Percentiles rank a stretch among this genome's conserved stretches.
Conservation (phyloP, 805 yeast species). For the Cyberlindnera mycetangii region DNA sequence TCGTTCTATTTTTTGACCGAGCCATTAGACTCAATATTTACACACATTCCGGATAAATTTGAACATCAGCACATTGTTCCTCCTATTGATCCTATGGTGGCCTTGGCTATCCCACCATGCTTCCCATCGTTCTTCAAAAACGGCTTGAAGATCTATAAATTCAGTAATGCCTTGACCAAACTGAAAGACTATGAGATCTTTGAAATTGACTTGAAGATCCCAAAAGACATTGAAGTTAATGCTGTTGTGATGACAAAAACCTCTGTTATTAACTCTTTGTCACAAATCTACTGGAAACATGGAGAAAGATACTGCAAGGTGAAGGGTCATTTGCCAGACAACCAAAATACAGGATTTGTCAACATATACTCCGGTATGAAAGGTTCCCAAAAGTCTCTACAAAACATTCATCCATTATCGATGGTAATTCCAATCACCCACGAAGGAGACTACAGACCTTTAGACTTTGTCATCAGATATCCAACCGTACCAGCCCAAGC, state of each 20-base stretch:
- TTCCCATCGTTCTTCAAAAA: slow-evolving; percentile 75
- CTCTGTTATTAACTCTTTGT: slow-evolving; percentile 49
- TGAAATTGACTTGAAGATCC: slow-evolving; percentile 74
- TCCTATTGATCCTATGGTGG: slow-evolving; percentile 73
- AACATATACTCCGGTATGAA: slow-evolving; percentile 70
- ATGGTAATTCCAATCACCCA: slow-evolving; percentile 75
- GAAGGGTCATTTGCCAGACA: slow-evolving; percentile 76
- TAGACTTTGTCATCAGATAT: slow-evolving; percentile 67
- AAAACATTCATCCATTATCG: slow-evolving; percentile 64
- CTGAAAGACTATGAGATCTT: slow-evolving; percentile 72
- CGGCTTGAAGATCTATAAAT: slow-evolving; percentile 58
- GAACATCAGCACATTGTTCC: slow-evolving; percentile 86
- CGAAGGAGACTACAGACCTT: slow-evolving; percentile 56
- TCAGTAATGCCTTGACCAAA: slow-evolving; percentile 72
- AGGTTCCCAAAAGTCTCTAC: slow-evolving; percentile 54
- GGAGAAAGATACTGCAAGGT: slow-evolving; percentile 65
- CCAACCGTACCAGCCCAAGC: slow-evolving; percentile 68
- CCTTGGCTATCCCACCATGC: slow-evolving; percentile 80
- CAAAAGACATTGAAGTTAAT: slow-evolving; percentile 64
- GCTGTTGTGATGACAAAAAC: slow-evolving; percentile 51
- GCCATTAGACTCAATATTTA: slow-evolving; percentile 72
- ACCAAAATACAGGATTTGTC: slow-evolving; percentile 65
- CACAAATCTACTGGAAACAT: slow-evolving; percentile 76
- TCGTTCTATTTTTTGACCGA: slow-evolving; percentile 72
- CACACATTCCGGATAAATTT: slow-evolving; percentile 81